Conservation (phyloP, 1,284 basidiomycete species). For the Sporisorium exsertum region DNA sequence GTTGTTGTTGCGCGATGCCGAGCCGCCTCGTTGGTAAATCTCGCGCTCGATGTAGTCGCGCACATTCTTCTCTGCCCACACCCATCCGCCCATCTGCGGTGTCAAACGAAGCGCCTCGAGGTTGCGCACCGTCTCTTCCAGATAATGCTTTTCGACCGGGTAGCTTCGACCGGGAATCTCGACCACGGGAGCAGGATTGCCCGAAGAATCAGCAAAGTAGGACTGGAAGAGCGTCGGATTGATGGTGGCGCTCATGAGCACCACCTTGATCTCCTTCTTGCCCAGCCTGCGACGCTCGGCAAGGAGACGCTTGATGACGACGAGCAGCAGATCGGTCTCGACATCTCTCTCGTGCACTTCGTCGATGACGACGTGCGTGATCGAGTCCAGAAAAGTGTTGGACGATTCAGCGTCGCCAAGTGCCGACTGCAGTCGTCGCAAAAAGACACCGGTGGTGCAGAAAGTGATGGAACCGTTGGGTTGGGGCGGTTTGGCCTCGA, state of each 20-base stretch:
- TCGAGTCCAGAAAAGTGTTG: conserved; percentile 76
- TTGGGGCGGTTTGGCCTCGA: conserved; percentile 84
- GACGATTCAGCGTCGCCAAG: conserved; percentile 70
- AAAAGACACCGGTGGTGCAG: conserved; percentile 92
- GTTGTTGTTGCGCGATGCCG: conserved; percentile 19
- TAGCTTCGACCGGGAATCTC: conserved; percentile 92
- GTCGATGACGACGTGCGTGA: conserved; percentile 93
- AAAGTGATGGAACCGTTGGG: conserved; percentile 87
- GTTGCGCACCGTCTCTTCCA: conserved; percentile 79
- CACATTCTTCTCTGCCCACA: conserved; percentile 82
- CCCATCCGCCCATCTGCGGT: conserved; percentile 74
- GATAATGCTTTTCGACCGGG: conserved; percentile 83
- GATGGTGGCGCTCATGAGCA: conserved; percentile 96
- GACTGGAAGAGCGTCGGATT: conserved; percentile 87
- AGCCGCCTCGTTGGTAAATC: conserved; percentile 54
- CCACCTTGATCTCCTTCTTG: conserved; percentile 83
- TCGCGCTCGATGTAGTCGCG: conserved; percentile 82
- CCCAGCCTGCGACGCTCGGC: conserved; percentile 78
- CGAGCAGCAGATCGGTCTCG: conserved; percentile 90
- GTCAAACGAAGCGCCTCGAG: conserved; percentile 55
- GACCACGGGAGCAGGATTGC: conserved; percentile 78
- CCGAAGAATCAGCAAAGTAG: conserved; percentile 79
- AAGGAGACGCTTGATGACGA: conserved; percentile 87
- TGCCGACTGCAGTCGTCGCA: conserved; percentile 86
- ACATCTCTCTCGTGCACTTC: conserved; percentile 97